Evolutionary conservation across 2,329 filamentous ascomycete species (phyloP), one percentile per base, ranked within the genome.

Genomic region (Colletotrichum tamarilloi): DNA sequence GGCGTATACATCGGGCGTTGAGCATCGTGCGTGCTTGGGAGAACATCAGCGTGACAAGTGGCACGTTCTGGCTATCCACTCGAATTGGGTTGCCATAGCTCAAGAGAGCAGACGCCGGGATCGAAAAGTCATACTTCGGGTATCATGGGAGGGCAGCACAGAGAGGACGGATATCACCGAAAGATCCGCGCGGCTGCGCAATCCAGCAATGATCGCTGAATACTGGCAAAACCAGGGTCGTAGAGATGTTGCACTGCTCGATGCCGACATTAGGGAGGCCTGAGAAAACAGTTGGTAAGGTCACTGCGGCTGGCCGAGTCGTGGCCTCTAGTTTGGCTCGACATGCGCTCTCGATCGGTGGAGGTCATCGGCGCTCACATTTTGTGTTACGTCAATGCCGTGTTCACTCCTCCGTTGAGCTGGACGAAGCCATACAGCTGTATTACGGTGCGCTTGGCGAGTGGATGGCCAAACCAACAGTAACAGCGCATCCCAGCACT

Each of bases 241-340:
- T 4, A 60, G n/a, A 42, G 32, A 16, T 42, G 19, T 26, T 24
- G 57, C 57, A n/a, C 22, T 60, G 32, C 57, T 60, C 16, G 57
- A 60, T 60, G 57, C 57, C 19, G 32, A 60, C 14, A 26, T 42
- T 4, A 42, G 57, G 0, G 76, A 78, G 24, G 24, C 24, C 24
- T 24, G 24, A 24, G 24, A 24, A 24, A 24, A 24, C 24, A 24
- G 24, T 24, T 24, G 24, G 24, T 24, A 24, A 38, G 35, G 11
- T 14, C 35, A 6, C 30, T 32, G 30, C 30, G 30, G 35, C 12
- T 38, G 35, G 12, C 12, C 12, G 35, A 14, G 9, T 38, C 12
- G 35, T 38, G 35, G 11, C 12, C 35, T 38, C 35, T 14, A 14
- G 35, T 38, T 38, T 14, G 9, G 35, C 9, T 38, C 12, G 9